These are phyloP conservation scores for Lonicera japonica DNA, from an alignment of 129 eudicot species.

Conservation along the genomic window DNA sequence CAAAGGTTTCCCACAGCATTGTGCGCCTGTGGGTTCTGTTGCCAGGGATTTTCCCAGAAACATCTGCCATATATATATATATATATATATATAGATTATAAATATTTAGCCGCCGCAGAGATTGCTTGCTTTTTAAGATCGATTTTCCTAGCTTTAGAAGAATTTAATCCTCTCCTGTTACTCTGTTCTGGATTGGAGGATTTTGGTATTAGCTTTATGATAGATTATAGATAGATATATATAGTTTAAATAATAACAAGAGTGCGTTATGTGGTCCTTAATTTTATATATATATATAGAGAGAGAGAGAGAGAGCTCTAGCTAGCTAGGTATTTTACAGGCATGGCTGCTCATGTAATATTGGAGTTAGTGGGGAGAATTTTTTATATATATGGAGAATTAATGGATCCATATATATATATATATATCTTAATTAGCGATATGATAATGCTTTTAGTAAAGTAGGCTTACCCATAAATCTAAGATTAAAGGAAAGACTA, in stretches of 20 bases:
- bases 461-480: neutral
- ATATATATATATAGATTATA: slow-evolving; percentile 12
- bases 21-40: too few species aligned
- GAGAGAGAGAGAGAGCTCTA: too few species aligned
- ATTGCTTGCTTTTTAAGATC: slow-evolving; percentile 38
- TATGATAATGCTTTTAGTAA: slow-evolving; percentile 29
- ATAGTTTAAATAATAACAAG: too few species aligned
- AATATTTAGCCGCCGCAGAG: too few species aligned
- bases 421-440: neutral
- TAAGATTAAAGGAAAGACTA: neutral
- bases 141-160: slow-evolving; percentile 10
- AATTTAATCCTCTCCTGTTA: slow-evolving; percentile 22
- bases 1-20: slow-evolving; percentile 31
- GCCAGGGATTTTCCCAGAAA: slow-evolving; percentile 43
- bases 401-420: too few species aligned
- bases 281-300: too few species aligned
- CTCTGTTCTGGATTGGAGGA: slow-evolving; percentile 1
- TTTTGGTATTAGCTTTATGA: slow-evolving; percentile 9
- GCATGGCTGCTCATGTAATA: slow-evolving; percentile 12
- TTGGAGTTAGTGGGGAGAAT: slow-evolving; percentile 28
- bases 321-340: slow-evolving; percentile 1
- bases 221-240: neutral
- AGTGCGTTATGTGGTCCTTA: slow-evolving; percentile 5
- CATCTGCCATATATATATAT: slow-evolving; percentile 1
- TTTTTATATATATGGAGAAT: too few species aligned